Evolutionary conservation across 1,284 basidiomycete species (phyloP), one percentile per base, ranked within the genome.

Genomic region (Tremellales sp.): DNA sequence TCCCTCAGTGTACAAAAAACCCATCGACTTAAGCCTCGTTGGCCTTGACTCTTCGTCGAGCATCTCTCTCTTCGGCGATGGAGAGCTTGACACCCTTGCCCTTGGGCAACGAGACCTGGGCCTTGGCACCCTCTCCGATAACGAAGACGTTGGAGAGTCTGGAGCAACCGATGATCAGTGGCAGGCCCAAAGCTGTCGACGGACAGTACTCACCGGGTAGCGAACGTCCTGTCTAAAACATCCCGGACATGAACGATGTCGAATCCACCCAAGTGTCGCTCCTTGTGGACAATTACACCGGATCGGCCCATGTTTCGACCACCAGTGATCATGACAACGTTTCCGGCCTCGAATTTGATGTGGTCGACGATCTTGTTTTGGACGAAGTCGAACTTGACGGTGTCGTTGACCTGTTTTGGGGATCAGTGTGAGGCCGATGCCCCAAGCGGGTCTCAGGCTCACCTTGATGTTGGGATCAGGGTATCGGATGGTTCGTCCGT

Each of bases 381-480:
- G 72, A 89, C 85, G 57, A 99, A 79, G 78, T 97, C 94, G 74
- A 88, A 97, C 77, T 92, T 95, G 76, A 98, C 82, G 44, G 93
- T 92, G 79, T 98, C 94, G 81, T 98, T 94, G 76, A 92, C 91
- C n/a, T n/a, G n/a, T n/a, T n/a, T n/a, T n/a, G n/a, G n/a, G n/a
- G n/a, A n/a, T n/a, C n/a, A n/a, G n/a, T n/a, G n/a, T n/a, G n/a
- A n/a, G n/a, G n/a, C n/a, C n/a, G n/a, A n/a, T n/a, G n/a, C n/a
- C n/a, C n/a, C n/a, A n/a, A n/a, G n/a, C n/a, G n/a, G n/a, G n/a
- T n/a, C n/a, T n/a, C n/a, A n/a, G n/a, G n/a, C n/a, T n/a, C n/a
- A n/a, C n/a, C 74, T 82, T 85, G 82, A 99, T 92, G 63, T 77
- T 71, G 39, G 95, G 94, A 76, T 98, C 94, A 61, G 95, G 94